Base-by-base conservation (phyloP, 2,329 filamentous ascomycete species). In the Pseudonectria buxi region DNA sequence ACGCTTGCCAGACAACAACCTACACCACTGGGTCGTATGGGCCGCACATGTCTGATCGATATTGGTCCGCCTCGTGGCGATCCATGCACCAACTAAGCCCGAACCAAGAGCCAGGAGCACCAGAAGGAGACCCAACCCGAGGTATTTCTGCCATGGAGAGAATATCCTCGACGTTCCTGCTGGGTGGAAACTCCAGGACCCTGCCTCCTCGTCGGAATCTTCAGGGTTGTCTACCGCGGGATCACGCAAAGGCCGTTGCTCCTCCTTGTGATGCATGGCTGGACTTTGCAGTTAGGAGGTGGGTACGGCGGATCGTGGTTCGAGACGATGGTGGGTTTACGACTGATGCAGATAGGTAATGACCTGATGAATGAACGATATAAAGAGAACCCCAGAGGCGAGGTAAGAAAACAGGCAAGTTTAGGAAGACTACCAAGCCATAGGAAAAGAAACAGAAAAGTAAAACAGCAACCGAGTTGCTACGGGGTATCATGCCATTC, bases 1-100 rank as follows among this genome's bases (percentile, higher is more conserved):
- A 14, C 4, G n/a, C 13, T 1, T 4, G 9, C 5, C 3, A 14
- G n/a, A 11, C 15, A 6, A 7, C 5, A 3, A 53, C 61, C 51
- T 50, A 63, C 61, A 65, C 51, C 59, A 63, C 24, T 57, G 51
- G n/a, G 55, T 46, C 6, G 62, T 64, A 13, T 63, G 54, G 1
- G 45, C 25, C 25, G 47, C 49, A 22, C 49, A 51, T 4, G 43
- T 48, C 16, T 46, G 42, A 22, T 51, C 49, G 13, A 51, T 36
- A 28, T 51, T 43, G 4, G 50, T 24, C 22, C 39, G 45, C 10
- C 35, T 31, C 31, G 48, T 46, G 2, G 49, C 46, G 28, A 51
- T 35, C 41, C 44, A 51, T 7, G 49, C 49, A 11, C 48, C 49
- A 0, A 29, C n/a, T 1, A 45, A 25, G 1, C 32, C 49, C 10